phyloP scores from a whole-genome alignment of 768 basidiomycete species.

The Udeniomyces megalosporus region DNA sequence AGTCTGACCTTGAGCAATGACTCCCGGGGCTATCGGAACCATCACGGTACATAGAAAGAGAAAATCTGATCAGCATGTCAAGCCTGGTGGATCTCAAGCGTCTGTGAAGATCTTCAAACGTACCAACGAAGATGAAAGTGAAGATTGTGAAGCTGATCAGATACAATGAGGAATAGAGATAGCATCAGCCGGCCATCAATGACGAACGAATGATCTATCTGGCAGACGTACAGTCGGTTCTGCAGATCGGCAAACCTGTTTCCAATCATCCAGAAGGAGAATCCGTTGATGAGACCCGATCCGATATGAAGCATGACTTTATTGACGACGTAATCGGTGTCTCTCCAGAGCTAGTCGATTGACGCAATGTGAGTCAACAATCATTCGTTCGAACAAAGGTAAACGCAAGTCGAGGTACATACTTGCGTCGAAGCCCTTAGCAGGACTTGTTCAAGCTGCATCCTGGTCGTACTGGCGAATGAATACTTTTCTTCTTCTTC shows the following conservation, averaged over 20 bases:
- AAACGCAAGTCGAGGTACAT: not conserved
- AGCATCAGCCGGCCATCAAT: no score
- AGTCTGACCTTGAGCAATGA: constrained; percentile 8
- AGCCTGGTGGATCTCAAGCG: no score
- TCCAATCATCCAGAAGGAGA: constrained; percentile 9
- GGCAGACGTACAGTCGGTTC: not conserved
- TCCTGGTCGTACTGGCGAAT: not conserved
- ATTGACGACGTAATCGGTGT: not conserved
- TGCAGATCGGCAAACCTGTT: constrained; percentile 3
- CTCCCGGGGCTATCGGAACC: constrained; percentile 10
- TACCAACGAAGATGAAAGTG: constrained; percentile 7
- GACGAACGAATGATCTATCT: no score
- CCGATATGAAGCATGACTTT: not conserved
- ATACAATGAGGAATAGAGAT: no score
- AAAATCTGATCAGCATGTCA: no score
- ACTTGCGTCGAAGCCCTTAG: not conserved
- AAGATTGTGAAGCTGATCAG: constrained; percentile 11
- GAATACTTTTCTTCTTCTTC: constrained; percentile 31
- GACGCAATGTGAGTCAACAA: not conserved
- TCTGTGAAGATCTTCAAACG: no score
- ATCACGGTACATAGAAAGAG: no score
- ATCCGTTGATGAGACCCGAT: constrained; percentile 3
- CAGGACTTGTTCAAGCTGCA: not conserved
- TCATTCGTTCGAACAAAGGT: not conserved
- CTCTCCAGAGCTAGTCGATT: not conserved